Evolutionary conservation across 176 grass and related monocot genomes (phyloP).

Genomic region (Triticum dicoccoides): DNA sequence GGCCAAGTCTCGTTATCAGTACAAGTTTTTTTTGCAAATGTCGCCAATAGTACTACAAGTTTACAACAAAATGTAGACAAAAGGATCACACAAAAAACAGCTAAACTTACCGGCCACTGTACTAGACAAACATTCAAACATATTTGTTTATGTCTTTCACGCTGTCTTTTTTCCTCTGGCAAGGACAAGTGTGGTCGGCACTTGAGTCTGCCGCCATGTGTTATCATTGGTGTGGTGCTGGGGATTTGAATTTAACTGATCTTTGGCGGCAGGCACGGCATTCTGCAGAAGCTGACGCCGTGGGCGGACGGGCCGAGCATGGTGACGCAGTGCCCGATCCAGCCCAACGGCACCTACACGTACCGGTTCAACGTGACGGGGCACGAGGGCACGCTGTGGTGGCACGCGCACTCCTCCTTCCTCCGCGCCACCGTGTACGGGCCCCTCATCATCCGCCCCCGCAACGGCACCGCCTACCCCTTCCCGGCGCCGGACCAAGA

Average conservation of each 20-base stretch:
- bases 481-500: conserved; percentile 64
- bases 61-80: background rate
- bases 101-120: background rate
- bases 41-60: background rate
- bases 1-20: background rate
- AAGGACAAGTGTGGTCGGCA: background rate
- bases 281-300: conserved; percentile 44
- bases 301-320: conserved; percentile 61
- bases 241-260: background rate
- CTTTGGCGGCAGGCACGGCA: conserved; percentile 42
- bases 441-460: conserved; percentile 57
- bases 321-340: conserved; percentile 63
- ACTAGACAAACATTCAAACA: background rate
- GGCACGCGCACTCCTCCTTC: conserved; percentile 66
- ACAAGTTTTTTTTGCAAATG: background rate
- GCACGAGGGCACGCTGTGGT: conserved; percentile 83
- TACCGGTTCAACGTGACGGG: conserved; percentile 62
- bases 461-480: conserved; percentile 42
- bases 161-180: background rate
- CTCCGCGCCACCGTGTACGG: conserved; percentile 73
- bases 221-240: background rate
- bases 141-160: background rate
- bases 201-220: background rate
- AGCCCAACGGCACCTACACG: conserved; percentile 45
- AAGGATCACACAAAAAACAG: background rate